These are phyloP conservation scores for Santalum album DNA, from an alignment of 164 flowering plant genomes.

Conservation along the genomic window DNA sequence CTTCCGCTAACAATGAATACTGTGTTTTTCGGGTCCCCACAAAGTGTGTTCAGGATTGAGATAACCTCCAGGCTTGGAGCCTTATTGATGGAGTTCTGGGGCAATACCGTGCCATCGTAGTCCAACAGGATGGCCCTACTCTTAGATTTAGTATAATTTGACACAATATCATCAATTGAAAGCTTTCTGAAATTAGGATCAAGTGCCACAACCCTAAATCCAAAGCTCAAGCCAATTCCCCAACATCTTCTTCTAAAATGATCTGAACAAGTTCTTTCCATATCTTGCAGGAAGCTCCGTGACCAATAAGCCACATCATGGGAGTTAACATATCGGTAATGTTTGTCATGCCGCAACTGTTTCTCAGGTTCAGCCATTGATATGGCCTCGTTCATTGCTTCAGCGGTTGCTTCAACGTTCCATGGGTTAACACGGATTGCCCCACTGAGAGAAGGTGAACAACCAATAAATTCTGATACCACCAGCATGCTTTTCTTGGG, in stretches of 20 bases:
- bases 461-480: conserved; percentile 38
- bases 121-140: conserved; percentile 41
- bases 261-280: conserved; percentile 41
- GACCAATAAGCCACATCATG: conserved; percentile 50
- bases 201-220: conserved; percentile 36
- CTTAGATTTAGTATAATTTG: conserved; percentile 22
- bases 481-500: conserved; percentile 40
- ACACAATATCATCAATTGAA: conserved; percentile 30
- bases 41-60: conserved; percentile 32
- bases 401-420: conserved; percentile 39
- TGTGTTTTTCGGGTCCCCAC: conserved; percentile 26
- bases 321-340: conserved; percentile 35
- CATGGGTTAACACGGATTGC: conserved; percentile 41
- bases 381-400: conserved; percentile 35
- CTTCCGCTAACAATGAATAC: conserved; percentile 45
- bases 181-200: conserved; percentile 45
- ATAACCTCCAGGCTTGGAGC: conserved; percentile 26
- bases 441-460: conserved; percentile 42
- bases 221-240: conserved; percentile 39
- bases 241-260: conserved; percentile 34
- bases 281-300: conserved; percentile 38
- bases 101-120: conserved; percentile 47
- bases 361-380: conserved; percentile 28
- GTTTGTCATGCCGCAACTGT: conserved; percentile 41
- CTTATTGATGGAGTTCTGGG: conserved; percentile 28